phyloP scores from a whole-genome alignment of 306 rosid species.

The Prunus mira region DNA sequence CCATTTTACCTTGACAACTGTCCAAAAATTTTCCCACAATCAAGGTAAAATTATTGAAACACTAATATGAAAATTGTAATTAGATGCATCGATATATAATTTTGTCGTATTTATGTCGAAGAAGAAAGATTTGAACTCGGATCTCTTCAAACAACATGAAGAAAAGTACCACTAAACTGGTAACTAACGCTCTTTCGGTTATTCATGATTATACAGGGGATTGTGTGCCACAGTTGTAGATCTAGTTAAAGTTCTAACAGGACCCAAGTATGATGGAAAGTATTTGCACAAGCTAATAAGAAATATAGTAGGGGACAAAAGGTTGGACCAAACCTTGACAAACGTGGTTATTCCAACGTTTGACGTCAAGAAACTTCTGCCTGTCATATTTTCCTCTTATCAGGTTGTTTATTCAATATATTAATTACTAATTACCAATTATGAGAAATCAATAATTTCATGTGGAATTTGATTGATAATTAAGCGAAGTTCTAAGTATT shows the following conservation, averaged over 20 bases:
- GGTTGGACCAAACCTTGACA: slow-evolving; percentile 32
- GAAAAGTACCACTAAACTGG: too few relatives aligned
- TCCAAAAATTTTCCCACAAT: slow-evolving; percentile 32
- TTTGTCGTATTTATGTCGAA: too few relatives aligned
- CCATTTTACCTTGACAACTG: slow-evolving; percentile 20
- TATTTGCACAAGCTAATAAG: slow-evolving; percentile 13
- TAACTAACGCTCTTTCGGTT: background rate
- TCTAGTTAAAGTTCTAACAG: slow-evolving; percentile 14
- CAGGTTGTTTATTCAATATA: slow-evolving; percentile 1
- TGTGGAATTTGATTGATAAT: background rate
- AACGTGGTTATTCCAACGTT: slow-evolving; percentile 28
- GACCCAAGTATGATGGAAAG: slow-evolving; percentile 36
- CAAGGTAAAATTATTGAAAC: slow-evolving; percentile 1
- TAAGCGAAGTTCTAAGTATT: background rate
- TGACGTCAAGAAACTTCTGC: slow-evolving; percentile 29
- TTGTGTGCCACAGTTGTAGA: slow-evolving; percentile 13
- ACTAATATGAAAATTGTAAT: too few relatives aligned
- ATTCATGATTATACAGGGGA: slow-evolving; percentile 21
- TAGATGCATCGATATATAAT: too few relatives aligned
- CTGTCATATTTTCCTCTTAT: slow-evolving; percentile 24
- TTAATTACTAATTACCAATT: background rate
- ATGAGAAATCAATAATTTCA: background rate
- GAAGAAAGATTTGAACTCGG: too few relatives aligned
- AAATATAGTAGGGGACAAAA: background rate
- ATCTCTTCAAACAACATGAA: too few relatives aligned